A percentile compares a stretch with the other conserved stretches of the same genome.
phyloP scores from a whole-genome alignment of 2,329 filamentous ascomycete species.

The Cladosporium sp. region DNA sequence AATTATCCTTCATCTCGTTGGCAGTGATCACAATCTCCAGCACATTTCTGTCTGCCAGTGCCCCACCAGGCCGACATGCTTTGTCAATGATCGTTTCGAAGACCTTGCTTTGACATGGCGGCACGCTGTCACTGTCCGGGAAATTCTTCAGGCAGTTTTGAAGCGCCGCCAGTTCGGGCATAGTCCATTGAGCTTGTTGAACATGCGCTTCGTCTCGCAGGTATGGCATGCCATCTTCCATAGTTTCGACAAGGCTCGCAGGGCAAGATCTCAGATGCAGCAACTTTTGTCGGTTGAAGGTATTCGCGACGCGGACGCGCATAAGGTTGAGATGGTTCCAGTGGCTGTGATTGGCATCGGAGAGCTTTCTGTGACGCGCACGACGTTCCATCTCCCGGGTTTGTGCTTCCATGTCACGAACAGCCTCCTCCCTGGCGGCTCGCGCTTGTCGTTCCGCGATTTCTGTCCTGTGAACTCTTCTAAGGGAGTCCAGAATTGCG shows the following conservation, averaged over 20 bases:
- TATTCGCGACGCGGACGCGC: slow-evolving; percentile 17
- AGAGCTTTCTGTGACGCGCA: background rate
- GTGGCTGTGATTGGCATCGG: slow-evolving; percentile 7
- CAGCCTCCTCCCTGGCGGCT: background rate
- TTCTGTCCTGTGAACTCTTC: background rate
- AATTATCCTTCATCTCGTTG: slow-evolving; percentile 19
- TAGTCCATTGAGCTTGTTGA: slow-evolving; percentile 28
- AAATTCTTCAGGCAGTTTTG: slow-evolving; percentile 20
- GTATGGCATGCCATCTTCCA: slow-evolving; percentile 39
- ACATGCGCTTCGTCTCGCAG: slow-evolving; percentile 23
- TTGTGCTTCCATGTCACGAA: background rate
- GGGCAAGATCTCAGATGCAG: slow-evolving; percentile 19
- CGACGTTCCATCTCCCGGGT: background rate
- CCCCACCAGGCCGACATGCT: slow-evolving; percentile 20
- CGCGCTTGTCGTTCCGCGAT: background rate
- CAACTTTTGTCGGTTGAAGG: slow-evolving; percentile 16
- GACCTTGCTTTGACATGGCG: slow-evolving; percentile 13
- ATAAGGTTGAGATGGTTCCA: slow-evolving; percentile 25
- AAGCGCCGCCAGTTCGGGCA: slow-evolving; percentile 31
- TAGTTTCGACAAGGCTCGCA: slow-evolving; percentile 22
- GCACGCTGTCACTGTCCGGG: slow-evolving; percentile 13
- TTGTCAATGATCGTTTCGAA: slow-evolving; percentile 24
- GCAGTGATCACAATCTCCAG: slow-evolving; percentile 31
- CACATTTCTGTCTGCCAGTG: slow-evolving; percentile 26
- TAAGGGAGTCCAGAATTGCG: background rate